Evolutionary conservation across 2,329 filamentous ascomycete species (phyloP).

Genomic region (Rhexocercosporidium sp.): DNA sequence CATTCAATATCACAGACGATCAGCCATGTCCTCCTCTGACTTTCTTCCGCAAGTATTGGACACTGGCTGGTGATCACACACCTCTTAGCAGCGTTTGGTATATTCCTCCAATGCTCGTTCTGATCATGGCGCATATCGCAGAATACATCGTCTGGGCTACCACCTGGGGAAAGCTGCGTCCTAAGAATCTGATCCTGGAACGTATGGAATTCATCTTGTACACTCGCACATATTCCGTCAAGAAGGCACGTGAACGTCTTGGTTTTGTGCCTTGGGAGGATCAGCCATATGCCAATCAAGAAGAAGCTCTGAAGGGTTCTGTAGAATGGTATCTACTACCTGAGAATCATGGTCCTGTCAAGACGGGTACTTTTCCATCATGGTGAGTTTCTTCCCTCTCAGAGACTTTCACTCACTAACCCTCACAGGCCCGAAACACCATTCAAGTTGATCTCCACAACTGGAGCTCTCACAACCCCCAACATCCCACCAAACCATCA

Average conservation of each 20-base stretch:
- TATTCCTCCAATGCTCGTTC: conserved; percentile 28
- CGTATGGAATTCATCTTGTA: conserved; percentile 34
- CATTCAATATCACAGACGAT: conserved; percentile 35
- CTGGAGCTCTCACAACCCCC: conserved; percentile 20
- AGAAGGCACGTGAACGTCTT: conserved; percentile 28
- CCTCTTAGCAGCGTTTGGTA: conserved; percentile 30
- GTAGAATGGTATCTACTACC: conserved; percentile 31
- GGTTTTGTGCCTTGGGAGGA: conserved; percentile 31
- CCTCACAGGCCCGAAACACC: conserved; percentile 26
- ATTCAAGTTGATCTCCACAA: conserved; percentile 29
- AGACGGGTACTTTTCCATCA: conserved; percentile 15
- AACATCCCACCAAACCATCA: conserved; percentile 27
- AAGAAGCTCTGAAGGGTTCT: conserved; percentile 30
- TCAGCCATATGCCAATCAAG: conserved; percentile 28
- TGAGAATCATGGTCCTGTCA: conserved; percentile 30
- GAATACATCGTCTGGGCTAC: conserved; percentile 30
- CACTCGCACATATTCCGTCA: conserved; percentile 34
- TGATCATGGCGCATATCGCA: conserved; percentile 30
- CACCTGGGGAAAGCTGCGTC: conserved; percentile 29
- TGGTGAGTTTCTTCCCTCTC: conserved; percentile 12
- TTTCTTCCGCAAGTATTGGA: conserved; percentile 34
- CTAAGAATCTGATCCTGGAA: conserved; percentile 27
- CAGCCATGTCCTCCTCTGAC: conserved; percentile 29
- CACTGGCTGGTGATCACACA: conserved; percentile 30
- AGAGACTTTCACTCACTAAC: background rate